phyloP scores from a whole-genome alignment of 2,329 filamentous ascomycete genomes.

The Colletotrichum trifolii region DNA sequence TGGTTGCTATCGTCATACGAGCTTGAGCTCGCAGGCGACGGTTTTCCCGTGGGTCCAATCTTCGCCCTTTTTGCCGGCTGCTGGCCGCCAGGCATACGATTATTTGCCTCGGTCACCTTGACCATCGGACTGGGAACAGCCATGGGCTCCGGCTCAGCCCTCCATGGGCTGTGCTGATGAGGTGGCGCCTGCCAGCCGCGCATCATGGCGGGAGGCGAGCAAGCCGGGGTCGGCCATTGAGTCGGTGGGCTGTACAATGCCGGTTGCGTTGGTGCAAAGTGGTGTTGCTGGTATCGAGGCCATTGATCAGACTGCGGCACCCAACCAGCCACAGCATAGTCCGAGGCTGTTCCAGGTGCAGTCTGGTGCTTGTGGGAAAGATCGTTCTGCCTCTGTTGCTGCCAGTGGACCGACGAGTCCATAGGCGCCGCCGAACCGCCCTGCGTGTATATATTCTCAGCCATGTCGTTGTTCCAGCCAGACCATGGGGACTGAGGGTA shows the following conservation, averaged over 20 bases:
- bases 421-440: neutral
- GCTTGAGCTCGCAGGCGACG: neutral
- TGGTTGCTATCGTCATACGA: neutral
- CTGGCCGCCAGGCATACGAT: neutral
- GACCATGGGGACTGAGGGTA: conserved; percentile 4
- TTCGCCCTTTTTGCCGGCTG: neutral
- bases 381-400: neutral
- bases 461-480: neutral
- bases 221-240: neutral
- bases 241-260: neutral
- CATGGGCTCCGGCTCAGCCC: neutral
- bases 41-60: neutral
- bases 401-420: conserved; percentile 1
- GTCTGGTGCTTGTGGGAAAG: neutral
- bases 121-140: neutral
- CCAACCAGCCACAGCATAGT: neutral
- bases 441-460: neutral
- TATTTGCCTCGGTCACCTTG: neutral
- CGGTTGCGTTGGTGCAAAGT: neutral
- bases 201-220: neutral
- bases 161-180: neutral
- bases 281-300: neutral
- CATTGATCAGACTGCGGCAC: neutral
- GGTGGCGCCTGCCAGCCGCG: neutral
- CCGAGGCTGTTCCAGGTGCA: neutral